These are phyloP conservation scores for Striga asiatica DNA, from an alignment of 257 asterid species.

Conservation along the genomic window DNA sequence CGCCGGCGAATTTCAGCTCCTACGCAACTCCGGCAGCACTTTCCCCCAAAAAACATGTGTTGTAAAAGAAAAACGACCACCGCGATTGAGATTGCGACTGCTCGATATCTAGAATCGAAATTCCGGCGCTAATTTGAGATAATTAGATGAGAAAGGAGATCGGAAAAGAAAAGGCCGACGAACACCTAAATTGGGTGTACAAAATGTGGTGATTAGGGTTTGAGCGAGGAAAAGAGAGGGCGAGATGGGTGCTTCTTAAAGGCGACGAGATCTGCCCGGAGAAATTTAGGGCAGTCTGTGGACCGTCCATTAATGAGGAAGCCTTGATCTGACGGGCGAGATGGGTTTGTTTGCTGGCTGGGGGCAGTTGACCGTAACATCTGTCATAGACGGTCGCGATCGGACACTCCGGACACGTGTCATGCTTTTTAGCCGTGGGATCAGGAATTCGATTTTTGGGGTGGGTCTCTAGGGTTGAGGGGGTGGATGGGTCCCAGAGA, in stretches of 20 bases:
- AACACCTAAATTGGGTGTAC: background rate
- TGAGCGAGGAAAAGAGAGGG: conserved; percentile 55
- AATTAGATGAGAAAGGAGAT: background rate
- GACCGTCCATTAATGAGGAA: conserved; percentile 22
- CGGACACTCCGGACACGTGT: no score
- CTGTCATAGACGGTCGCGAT: conserved; percentile 57
- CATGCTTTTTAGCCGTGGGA: background rate
- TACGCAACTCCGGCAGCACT: conserved; percentile 28
- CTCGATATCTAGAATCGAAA: no score
- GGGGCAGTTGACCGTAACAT: conserved; percentile 51
- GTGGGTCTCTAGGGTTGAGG: background rate
- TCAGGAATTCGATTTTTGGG: background rate
- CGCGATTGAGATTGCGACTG: no score
- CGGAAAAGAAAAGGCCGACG: background rate
- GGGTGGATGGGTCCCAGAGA: conserved; percentile 21
- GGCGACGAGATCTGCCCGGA: conserved; percentile 85
- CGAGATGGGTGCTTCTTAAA: conserved; percentile 53
- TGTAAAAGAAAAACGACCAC: no score
- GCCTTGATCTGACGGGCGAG: conserved; percentile 29
- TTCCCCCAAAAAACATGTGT: conserved; percentile 32
- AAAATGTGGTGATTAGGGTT: conserved; percentile 15
- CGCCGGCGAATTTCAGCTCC: conserved; percentile 32
- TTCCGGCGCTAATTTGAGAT: background rate
- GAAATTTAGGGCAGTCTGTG: conserved; percentile 42
- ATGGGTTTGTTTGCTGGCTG: conserved; percentile 52